Percentiles rank a stretch among this genome's conserved stretches.
These are phyloP conservation scores for Debaryomyces fabryi DNA, from an alignment of 1,139 yeast genomes.

Conservation along the genomic window DNA sequence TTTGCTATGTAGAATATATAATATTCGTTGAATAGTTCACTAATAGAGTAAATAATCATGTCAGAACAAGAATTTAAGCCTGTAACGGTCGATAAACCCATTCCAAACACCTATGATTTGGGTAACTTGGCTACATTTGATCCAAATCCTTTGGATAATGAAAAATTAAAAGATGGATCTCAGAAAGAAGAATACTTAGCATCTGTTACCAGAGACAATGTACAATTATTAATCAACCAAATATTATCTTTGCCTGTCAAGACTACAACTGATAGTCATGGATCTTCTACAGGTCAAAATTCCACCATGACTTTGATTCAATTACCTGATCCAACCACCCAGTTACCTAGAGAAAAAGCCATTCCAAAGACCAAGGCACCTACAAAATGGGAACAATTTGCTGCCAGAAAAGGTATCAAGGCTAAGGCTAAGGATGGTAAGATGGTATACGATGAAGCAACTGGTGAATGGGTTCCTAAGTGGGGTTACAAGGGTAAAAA, in stretches of 20 bases:
- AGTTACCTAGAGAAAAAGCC: constrained; percentile 92
- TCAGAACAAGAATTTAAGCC: constrained; percentile 50
- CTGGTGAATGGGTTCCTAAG: constrained; percentile 95
- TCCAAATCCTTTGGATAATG: constrained; percentile 74
- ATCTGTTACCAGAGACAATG: constrained; percentile 85
- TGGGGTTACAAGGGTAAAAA: constrained; percentile 98
- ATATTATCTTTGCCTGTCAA: constrained; percentile 85
- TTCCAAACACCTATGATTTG: constrained; percentile 81
- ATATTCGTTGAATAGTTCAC: neutral
- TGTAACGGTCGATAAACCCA: constrained; percentile 84
- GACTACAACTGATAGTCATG: constrained; percentile 75
- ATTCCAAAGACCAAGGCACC: constrained; percentile 89
- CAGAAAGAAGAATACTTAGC: constrained; percentile 67
- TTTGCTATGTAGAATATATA: neutral
- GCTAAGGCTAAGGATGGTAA: constrained; percentile 90
- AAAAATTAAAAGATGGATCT: constrained; percentile 50
- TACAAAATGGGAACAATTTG: constrained; percentile 97
- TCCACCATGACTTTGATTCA: constrained; percentile 80
- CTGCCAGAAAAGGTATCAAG: constrained; percentile 91
- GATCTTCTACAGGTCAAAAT: constrained; percentile 62
- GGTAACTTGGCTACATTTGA: constrained; percentile 90
- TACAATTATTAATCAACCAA: constrained; percentile 88
- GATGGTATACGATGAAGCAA: constrained; percentile 84
- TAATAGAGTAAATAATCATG: constrained; percentile 17
- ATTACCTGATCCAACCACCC: constrained; percentile 82